A percentile compares a stretch with the other conserved stretches of the same genome.
These are phyloP conservation scores for Sporothrix brasiliensis DNA, from an alignment of 2,329 filamentous ascomycete species.

Conservation along the genomic window DNA sequence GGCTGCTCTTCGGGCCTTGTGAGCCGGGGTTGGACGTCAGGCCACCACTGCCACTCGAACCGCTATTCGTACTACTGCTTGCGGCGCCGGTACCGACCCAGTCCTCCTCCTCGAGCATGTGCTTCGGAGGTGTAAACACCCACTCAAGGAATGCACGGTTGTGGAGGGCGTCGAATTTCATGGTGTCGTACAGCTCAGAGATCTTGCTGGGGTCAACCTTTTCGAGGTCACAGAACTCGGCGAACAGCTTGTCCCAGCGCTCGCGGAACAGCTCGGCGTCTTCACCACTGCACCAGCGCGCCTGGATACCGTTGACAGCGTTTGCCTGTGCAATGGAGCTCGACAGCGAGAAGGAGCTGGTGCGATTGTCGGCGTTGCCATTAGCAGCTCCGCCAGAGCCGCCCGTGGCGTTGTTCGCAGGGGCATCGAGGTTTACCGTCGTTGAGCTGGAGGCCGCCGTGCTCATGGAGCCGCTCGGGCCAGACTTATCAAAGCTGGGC, in stretches of 20 bases:
- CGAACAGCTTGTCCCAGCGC: conserved; percentile 97
- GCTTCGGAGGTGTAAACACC: conserved; percentile 87
- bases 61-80: neutral
- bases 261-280: conserved; percentile 94
- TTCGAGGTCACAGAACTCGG: conserved; percentile 93
- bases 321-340: conserved; percentile 57
- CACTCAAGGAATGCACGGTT: conserved; percentile 96
- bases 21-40: conserved; percentile 19
- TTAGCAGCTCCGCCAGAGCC: conserved; percentile 15
- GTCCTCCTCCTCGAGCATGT: conserved; percentile 72
- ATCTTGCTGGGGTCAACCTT: conserved; percentile 99
- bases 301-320: conserved; percentile 72
- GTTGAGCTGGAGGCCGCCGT: conserved; percentile 24
- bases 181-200: conserved; percentile 96
- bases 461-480: conserved; percentile 2
- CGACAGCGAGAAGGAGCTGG: conserved; percentile 47
- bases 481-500: conserved; percentile 30
- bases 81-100: conserved; percentile 35
- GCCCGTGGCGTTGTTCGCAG: neutral
- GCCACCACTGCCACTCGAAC: neutral
- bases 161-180: conserved; percentile 98
- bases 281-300: conserved; percentile 94
- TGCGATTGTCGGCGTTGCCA: conserved; percentile 36
- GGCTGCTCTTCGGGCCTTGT: neutral
- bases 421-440: neutral